Evolutionary conservation across 768 basidiomycete genomes (phyloP).

Genomic region (Lactarius tabidus): DNA sequence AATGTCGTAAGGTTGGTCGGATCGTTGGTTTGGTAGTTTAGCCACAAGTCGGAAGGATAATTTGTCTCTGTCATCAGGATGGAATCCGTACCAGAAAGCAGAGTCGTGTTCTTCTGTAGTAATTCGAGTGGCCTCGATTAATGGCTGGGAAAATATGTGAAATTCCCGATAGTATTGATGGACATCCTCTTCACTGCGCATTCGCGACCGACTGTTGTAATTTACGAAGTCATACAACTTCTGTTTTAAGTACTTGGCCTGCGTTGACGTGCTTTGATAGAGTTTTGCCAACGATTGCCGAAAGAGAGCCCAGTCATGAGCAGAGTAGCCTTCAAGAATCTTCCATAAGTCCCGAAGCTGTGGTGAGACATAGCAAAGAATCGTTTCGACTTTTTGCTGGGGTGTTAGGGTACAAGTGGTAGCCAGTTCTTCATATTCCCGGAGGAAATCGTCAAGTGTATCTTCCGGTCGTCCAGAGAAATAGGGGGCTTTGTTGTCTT

Average conservation of each 20-base stretch:
- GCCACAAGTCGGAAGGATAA: no score
- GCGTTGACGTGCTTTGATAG: background rate
- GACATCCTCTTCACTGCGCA: background rate
- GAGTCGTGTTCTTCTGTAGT: background rate
- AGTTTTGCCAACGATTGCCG: rapidly evolving
- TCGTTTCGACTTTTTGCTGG: background rate
- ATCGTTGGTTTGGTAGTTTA: no score
- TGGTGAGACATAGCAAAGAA: background rate
- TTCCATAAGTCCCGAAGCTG: background rate
- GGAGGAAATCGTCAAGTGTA: background rate
- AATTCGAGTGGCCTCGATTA: background rate
- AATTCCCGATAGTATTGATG: background rate
- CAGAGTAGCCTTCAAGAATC: background rate
- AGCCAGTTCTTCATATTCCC: background rate
- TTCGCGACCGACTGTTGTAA: background rate
- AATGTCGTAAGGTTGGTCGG: no score
- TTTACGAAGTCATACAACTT: background rate
- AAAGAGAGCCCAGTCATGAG: background rate
- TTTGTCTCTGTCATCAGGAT: no score
- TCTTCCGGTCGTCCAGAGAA: background rate
- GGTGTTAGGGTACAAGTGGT: background rate
- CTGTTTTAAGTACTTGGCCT: background rate
- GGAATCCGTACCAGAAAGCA: no score
- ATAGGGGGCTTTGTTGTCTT: background rate
- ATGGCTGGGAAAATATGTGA: background rate